Evolutionary conservation across 2,329 filamentous ascomycete species (phyloP), one percentile per base, ranked within the genome.

Genomic region (Xylariaceae sp.): DNA sequence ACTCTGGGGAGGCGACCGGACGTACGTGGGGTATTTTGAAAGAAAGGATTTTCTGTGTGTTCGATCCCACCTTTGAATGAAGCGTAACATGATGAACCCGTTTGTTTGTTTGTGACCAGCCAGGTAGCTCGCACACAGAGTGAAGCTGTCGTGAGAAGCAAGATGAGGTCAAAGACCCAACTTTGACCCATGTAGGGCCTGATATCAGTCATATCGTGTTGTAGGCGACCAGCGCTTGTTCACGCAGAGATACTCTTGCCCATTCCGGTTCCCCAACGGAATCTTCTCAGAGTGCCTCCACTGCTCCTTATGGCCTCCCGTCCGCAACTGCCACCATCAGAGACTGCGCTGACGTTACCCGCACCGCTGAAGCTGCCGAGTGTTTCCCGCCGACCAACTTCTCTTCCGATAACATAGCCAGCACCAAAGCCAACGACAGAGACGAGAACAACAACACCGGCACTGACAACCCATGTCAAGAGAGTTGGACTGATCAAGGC

Each of bases 381-480:
- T 10, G 75, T 75, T 68, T 88, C 85, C 64, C 87, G 82, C 39
- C 82, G 78, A 2, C 86, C 86, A 23, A 86, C 84, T 66, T 88
- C 86, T 30, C 85, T 77, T 4, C 86, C 86, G 60, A 88, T 84
- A 23, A 87, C 85, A 67, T 87, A 88, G 9, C 86, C 86, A 7
- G 86, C 86, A 2, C 86, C 84, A 65, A 89, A 88, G 1, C 85
- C 85, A 39, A 88, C 85, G 1, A 87, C 86, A 6, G 83, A 86
- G 2, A 88, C 82, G 9, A 89, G 77, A 7, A 88, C 84, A 1
- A 88, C 82, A 1, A 88, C 85, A 15, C 86, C 85, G 6, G 86
- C 85, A 58, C 82, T 84, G 56, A 88, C 79, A 4, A 86, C 83
- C 83, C 85, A 88, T 0, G 85, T 84, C 53, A 87, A 71, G 6